phyloP scores from a whole-genome alignment of 768 basidiomycete genomes.

The Mycena capillaripes region DNA sequence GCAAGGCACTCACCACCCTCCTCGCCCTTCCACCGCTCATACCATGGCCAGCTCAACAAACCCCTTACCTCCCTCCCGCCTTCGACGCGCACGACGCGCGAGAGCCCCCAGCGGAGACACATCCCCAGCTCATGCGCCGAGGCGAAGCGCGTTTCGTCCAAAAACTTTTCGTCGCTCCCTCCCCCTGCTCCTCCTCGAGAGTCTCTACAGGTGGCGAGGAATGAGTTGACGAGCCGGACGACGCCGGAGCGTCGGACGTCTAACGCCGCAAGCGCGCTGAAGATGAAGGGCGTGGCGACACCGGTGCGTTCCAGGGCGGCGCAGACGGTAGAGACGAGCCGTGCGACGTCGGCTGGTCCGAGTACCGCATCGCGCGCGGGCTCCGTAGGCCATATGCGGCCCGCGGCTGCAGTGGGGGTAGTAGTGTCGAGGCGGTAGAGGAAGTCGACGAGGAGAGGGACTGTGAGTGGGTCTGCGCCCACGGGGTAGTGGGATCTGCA shows the following conservation, averaged over 20 bases:
- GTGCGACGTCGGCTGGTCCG: constrained; percentile 65
- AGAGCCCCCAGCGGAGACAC: constrained; percentile 94
- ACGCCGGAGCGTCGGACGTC: constrained; percentile 69
- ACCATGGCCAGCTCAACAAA: constrained; percentile 87
- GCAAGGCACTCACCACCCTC: constrained; percentile 87
- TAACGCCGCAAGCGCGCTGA: constrained; percentile 75
- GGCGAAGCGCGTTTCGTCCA: constrained; percentile 87
- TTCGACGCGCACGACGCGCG: constrained; percentile 80
- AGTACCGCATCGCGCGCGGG: constrained; percentile 64
- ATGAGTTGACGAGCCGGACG: constrained; percentile 73
- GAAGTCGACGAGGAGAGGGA: neutral
- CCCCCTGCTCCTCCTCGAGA: too few relatives aligned
- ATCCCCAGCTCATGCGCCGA: constrained; percentile 92
- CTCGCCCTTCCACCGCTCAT: constrained; percentile 83
- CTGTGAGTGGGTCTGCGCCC: neutral
- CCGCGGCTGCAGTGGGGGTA: neutral
- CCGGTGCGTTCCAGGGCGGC: constrained; percentile 65
- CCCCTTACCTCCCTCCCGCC: constrained; percentile 85
- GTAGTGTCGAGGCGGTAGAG: too few relatives aligned
- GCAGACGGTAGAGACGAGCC: constrained; percentile 52
- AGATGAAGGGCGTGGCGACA: constrained; percentile 77
- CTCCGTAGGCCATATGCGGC: constrained; percentile 67
- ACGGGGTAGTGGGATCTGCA: neutral
- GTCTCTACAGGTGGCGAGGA: constrained; percentile 73
- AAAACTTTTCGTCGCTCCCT: constrained; percentile 68